These are phyloP conservation scores for Penicillium arizonense DNA, from an alignment of 495 filamentous ascomycete genomes.

Conservation along the genomic window DNA sequence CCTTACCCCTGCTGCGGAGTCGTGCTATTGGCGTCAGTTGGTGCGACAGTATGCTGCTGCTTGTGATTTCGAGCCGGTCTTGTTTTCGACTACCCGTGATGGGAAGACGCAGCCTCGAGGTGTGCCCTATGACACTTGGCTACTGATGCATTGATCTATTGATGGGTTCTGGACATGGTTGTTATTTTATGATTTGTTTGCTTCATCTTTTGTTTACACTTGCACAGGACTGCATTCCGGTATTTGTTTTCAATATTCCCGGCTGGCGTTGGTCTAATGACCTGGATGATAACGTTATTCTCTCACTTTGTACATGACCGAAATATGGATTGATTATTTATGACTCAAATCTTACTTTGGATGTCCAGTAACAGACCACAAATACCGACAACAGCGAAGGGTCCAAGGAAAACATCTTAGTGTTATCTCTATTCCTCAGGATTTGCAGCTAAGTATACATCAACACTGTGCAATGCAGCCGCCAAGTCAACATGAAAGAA, in stretches of 20 bases:
- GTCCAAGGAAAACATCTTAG: background rate
- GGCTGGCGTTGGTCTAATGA: constrained; percentile 4
- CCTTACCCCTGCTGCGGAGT: constrained; percentile 58
- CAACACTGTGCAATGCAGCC: constrained; percentile 75
- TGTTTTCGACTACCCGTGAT: constrained; percentile 24
- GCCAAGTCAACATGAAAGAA: constrained; percentile 91
- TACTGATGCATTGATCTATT: constrained; percentile 25
- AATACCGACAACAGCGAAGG: background rate
- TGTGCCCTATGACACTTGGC: constrained; percentile 40
- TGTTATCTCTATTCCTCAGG: background rate
- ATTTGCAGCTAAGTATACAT: background rate
- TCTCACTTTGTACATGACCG: background rate
- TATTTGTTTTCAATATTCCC: background rate
- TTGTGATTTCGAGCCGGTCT: constrained; percentile 39
- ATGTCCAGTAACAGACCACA: no score
- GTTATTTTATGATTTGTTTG: background rate
- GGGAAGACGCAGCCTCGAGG: constrained; percentile 32
- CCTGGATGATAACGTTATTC: background rate
- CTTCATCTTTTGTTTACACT: background rate
- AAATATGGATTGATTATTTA: background rate
- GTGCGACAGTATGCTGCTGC: constrained; percentile 47
- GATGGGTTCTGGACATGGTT: no score
- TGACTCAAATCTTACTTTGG: background rate
- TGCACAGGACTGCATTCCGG: constrained; percentile 3
- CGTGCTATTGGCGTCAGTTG: constrained; percentile 60